These are phyloP conservation scores for Leccinum longicurvipes DNA, from an alignment of 768 basidiomycete genomes.

Conservation along the genomic window DNA sequence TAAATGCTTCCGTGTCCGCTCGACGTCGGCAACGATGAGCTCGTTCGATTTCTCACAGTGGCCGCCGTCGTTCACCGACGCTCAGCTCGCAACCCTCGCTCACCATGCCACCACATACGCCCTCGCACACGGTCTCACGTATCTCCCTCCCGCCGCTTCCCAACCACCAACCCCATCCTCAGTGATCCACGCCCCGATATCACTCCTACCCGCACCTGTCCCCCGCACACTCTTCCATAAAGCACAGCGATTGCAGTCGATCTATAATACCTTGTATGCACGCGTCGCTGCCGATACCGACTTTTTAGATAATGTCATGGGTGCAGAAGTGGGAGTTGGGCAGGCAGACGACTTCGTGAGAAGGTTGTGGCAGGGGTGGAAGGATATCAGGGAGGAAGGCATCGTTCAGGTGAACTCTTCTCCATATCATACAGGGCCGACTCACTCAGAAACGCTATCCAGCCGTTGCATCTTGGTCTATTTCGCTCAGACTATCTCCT, in stretches of 20 bases:
- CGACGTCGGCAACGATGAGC: conserved; percentile 13
- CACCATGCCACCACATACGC: conserved; percentile 77
- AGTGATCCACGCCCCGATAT: conserved; percentile 88
- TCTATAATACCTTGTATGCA: conserved; percentile 85
- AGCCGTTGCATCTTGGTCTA: conserved; percentile 85
- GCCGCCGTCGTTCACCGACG: conserved; percentile 67
- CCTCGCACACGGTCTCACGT: conserved; percentile 79
- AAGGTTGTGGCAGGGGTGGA: conserved; percentile 85
- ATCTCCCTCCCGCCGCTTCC: conserved; percentile 55
- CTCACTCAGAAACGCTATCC: conserved; percentile 3
- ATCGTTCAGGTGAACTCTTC: conserved; percentile 45
- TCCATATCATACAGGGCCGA: background rate
- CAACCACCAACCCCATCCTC: conserved; percentile 55
- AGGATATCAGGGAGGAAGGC: conserved; percentile 62
- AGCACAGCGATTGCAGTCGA: conserved; percentile 63
- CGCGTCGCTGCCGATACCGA: conserved; percentile 72
- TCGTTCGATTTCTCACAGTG: conserved; percentile 55
- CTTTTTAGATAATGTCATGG: conserved; percentile 85
- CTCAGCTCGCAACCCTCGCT: conserved; percentile 57
- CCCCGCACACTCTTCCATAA: conserved; percentile 67
- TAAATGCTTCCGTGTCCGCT: background rate
- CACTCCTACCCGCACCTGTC: conserved; percentile 85
- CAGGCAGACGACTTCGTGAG: conserved; percentile 86
- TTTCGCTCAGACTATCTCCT: conserved; percentile 95
- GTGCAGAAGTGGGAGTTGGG: conserved; percentile 69